Evolutionary conservation across 2,329 filamentous ascomycete species (phyloP), one percentile per base, ranked within the genome.

Genomic region (Pleurostoma richardsiae): DNA sequence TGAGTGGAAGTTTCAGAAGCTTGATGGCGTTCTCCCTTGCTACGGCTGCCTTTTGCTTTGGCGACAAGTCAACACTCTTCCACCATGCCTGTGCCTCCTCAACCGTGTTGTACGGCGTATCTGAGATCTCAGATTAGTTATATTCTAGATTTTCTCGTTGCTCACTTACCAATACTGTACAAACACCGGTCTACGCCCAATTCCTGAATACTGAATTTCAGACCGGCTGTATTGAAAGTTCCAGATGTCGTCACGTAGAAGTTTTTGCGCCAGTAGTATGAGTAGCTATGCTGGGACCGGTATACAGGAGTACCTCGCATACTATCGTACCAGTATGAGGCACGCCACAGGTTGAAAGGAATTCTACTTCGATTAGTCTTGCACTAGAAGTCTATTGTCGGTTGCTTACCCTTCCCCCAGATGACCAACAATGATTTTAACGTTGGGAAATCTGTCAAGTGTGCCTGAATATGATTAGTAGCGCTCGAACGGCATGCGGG

Each of bases 301-400:
- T 66, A 52, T 0, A 55, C 57, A 4, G 56, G 57, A 36, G 59
- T 62, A 48, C 71, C 71, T 30, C 60, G 64, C 1, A 66, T 67
- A 49, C 71, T 68, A 51, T 71, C 70, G 54, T 68, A 69, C 68
- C 67, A 71, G 57, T 72, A 67, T 30, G 67, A 66, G 19, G 65
- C 64, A 4, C 65, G 49, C 55, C 61, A 61, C 1, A 69, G 55
- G 55, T 72, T 72, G 57, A 73, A 71, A 0, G 70, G 69, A 33
- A 74, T 68, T 3, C 67, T 71, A 31, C 8, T 6, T 48, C 3
- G 43, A 29, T 39, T 29, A 6, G 36, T 28, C 11, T n/a, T 10
- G 8, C 10, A n/a, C 30, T 11, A 28, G 26, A 8, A 1, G 11
- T 19, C 30, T 10, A 30, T 10, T 4, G 40, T 28, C 8, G 10